phyloP scores from a whole-genome alignment of 2,329 filamentous ascomycete species.

The Penicillium aurantiogriseum region DNA sequence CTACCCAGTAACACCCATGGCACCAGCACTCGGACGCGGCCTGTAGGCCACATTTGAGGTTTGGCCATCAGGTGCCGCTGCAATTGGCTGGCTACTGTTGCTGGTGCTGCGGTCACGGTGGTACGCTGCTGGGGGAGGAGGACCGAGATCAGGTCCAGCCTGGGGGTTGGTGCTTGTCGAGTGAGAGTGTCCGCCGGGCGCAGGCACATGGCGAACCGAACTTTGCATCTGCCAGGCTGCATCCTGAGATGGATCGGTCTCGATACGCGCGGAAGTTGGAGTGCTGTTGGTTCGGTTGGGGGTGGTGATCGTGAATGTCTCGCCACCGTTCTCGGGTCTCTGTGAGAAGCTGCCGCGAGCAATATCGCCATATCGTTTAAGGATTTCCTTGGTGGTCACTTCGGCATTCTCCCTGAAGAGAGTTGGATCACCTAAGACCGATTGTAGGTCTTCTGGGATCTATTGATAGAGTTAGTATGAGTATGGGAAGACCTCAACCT shows the following conservation, averaged over 20 bases:
- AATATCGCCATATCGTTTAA: conserved; percentile 88
- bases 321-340: conserved; percentile 54
- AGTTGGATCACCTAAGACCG: conserved; percentile 76
- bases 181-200: conserved; percentile 40
- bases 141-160: conserved; percentile 27
- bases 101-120: conserved; percentile 38
- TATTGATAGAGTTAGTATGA: conserved; percentile 38
- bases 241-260: conserved; percentile 76
- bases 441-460: conserved; percentile 90
- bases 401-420: conserved; percentile 81
- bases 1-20: conserved; percentile 43
- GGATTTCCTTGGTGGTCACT: conserved; percentile 93
- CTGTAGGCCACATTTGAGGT: conserved; percentile 38
- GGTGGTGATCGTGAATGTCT: conserved; percentile 49
- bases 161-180: conserved; percentile 27
- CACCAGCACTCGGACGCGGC: conserved; percentile 36
- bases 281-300: conserved; percentile 42
- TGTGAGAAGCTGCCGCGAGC: conserved; percentile 61
- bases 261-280: conserved; percentile 63
- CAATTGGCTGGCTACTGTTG: conserved; percentile 33
- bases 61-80: conserved; percentile 30
- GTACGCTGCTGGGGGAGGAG: conserved; percentile 26
- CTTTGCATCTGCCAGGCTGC: conserved; percentile 76
- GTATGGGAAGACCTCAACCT: not conserved
- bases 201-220: conserved; percentile 71